Evolutionary conservation across 2,329 filamentous ascomycete genomes (phyloP).

Genomic region (Colletotrichum aenigma): DNA sequence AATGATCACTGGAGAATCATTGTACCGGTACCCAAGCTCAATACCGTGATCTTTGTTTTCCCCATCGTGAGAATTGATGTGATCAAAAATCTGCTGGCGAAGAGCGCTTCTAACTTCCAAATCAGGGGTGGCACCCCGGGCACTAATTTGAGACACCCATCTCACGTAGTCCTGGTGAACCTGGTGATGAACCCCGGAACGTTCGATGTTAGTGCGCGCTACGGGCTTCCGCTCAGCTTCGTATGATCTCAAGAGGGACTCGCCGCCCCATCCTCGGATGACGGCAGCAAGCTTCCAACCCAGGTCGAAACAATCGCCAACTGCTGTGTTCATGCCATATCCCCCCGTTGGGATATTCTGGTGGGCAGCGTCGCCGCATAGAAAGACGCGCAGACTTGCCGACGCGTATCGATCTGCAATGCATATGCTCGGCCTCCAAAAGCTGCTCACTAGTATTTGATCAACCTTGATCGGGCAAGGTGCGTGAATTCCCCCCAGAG

Average conservation of each 20-base stretch:
- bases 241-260: conserved; percentile 26
- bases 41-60: conserved; percentile 31
- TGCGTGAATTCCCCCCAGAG: background rate
- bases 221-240: conserved; percentile 26
- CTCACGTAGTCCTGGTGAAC: background rate
- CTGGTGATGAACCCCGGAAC: conserved; percentile 4
- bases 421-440: conserved; percentile 24
- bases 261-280: conserved; percentile 18
- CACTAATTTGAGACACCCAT: background rate
- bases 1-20: conserved; percentile 28
- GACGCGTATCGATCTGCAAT: conserved; percentile 26
- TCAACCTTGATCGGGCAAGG: conserved; percentile 23
- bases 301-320: conserved; percentile 34
- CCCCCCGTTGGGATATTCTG: conserved; percentile 35
- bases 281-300: conserved; percentile 36
- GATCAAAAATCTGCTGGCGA: background rate
- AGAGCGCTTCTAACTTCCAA: background rate
- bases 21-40: conserved; percentile 30
- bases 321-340: conserved; percentile 38
- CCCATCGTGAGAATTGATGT: conserved; percentile 19
- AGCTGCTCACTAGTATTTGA: conserved; percentile 24
- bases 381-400: conserved; percentile 36
- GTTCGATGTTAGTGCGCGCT: conserved; percentile 19
- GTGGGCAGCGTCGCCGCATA: conserved; percentile 38
- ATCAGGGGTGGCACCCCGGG: background rate